These are phyloP conservation scores for Aspergillus sojae DNA, from an alignment of 2,329 filamentous ascomycete genomes.

Conservation along the genomic window DNA sequence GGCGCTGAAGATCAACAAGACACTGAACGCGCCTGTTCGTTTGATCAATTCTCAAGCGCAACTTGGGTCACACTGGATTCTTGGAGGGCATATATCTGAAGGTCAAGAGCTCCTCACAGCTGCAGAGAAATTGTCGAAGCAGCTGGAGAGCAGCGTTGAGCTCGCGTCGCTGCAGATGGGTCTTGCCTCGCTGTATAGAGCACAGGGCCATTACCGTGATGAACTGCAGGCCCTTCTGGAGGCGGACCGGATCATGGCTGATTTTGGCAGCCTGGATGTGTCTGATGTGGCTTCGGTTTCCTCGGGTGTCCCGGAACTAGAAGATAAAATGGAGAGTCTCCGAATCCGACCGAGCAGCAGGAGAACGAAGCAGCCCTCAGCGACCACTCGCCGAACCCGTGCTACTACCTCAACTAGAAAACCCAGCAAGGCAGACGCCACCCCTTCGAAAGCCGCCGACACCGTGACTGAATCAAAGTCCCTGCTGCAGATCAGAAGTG, in stretches of 20 bases:
- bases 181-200: conserved; percentile 50
- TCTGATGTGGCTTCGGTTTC: conserved; percentile 30
- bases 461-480: conserved; percentile 39
- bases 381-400: conserved; percentile 33
- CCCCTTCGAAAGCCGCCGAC: conserved; percentile 18
- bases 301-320: conserved; percentile 37
- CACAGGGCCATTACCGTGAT: conserved; percentile 50
- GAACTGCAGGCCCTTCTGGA: conserved; percentile 54
- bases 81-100: conserved; percentile 53
- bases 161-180: conserved; percentile 52
- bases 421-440: conserved; percentile 20
- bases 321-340: conserved; percentile 47
- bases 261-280: conserved; percentile 41
- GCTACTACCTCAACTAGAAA: conserved; percentile 29
- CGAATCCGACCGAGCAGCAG: conserved; percentile 35
- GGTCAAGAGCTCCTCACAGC: conserved; percentile 61
- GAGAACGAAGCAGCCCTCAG: conserved; percentile 24
- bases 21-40: conserved; percentile 64
- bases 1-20: conserved; percentile 73
- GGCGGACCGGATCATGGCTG: conserved; percentile 49
- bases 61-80: conserved; percentile 52
- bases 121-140: conserved; percentile 58
- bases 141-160: conserved; percentile 53
- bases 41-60: conserved; percentile 51
- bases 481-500: conserved; percentile 49